Base-by-base conservation (phyloP, 2,329 filamentous ascomycete genomes). In the Hirsutella minnesotensis region DNA sequence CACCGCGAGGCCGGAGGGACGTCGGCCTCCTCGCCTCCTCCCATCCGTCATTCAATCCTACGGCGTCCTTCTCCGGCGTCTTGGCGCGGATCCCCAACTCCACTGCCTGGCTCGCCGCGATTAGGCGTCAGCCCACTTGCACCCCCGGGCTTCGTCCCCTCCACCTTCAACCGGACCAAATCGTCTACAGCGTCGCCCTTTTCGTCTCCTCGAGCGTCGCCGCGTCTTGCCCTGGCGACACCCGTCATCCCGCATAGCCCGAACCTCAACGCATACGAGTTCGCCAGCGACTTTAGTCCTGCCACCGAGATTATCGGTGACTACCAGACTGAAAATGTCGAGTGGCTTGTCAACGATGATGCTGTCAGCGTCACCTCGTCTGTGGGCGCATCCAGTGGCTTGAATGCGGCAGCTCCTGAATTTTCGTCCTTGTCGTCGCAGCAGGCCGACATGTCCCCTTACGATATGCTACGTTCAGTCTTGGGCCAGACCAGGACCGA, bases 381-480 rank as follows among this genome's bases (percentile, higher is more conserved):
- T 8, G 64, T 76, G 34, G 73, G 78, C 30, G 78, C 75, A 9
- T 72, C 83, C 15, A 87, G 81, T 50, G 79, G 77, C 29, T 72
- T 90, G 46, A 89, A 87, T 55, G 82, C 80, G 36, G 83, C 83
- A 13, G 86, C 86, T 5, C 83, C 89, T 20, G 88, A 95, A 60
- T 95, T 78, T 53, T 72, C 75, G 1, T 68, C 65, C 48, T 60
- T 67, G 58, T 69, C 73, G 27, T 66, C 73, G 40, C 77, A 82
- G 58, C 83, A 84, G 56, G 77, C 79, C 44, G 89, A 96, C 56
- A 96, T 98, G 90, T 94, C 86, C 45, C 90, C 92, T 1, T 95
- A 95, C 63, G 92, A 98, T 59, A 96, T 98, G 77, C 73, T 98
- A 44, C 85, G 92, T 47, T 95, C 90, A 5, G 94, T 98, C 34